Evolutionary conservation across 2,329 filamentous ascomycete species (phyloP), one percentile per base, ranked within the genome.

Genomic region (Pyrenophora seminiperda): DNA sequence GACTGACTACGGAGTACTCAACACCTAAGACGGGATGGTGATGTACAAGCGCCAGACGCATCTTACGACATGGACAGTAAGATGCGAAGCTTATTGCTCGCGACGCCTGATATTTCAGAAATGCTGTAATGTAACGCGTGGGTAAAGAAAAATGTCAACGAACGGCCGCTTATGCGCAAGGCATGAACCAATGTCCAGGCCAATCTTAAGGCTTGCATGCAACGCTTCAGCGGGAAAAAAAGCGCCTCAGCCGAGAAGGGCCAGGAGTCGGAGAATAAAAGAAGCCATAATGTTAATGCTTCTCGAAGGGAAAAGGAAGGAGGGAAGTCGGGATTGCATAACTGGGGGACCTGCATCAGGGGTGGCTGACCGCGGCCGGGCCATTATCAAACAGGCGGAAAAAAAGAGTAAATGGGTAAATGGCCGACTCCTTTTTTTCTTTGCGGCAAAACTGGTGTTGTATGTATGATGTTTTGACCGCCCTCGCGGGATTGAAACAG

Each of bases 271-370:
- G 47, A 47, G 47, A 46, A 50, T 50, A 50, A 30, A 30, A 22
- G 19, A 36, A 36, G n/a, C 18, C 10, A 30, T 22, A 24, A 13
- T 7, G 14, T 17, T 39, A 15, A 31, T 41, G 50, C 54, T 65
- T 65, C 62, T 59, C 53, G 61, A 64, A 65, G 39, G 37, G n/a
- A 15, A 37, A 43, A 41, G 49, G 62, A 63, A 63, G 61, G 44
- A 42, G 13, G 24, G 9, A 27, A 4, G 24, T 27, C 9, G 7
- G 32, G 22, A 37, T 19, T 27, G 47, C 31, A 39, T 46, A 7
- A 33, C 20, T 11, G 31, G 29, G 33, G 36, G 39, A 46, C 39
- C 42, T 33, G 14, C 29, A 31, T 24, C 49, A 47, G 38, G 42
- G 33, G 36, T 39, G 22, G 19, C 14, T 37, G 20, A 17, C 9